Percentiles rank a stretch among this genome's conserved stretches.
Conservation (phyloP, 805 yeast genomes). For the Metschnikowia dekortorum region DNA sequence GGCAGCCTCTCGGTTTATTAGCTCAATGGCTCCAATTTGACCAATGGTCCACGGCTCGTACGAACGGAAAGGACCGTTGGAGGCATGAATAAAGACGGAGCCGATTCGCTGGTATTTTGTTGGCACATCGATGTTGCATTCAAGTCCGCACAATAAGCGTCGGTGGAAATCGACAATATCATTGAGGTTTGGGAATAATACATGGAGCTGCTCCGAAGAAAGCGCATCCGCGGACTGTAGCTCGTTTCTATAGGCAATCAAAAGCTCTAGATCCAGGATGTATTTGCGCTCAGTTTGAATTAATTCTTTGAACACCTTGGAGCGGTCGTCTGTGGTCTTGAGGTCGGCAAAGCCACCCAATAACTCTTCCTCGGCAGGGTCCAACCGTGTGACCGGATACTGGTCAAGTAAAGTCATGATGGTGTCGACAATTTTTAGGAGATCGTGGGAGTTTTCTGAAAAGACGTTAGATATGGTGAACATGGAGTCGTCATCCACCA, state of each 20-base stretch:
- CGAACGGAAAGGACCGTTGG: constrained; percentile 70
- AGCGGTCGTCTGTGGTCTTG: constrained; percentile 50
- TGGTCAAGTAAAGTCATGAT: constrained; percentile 51
- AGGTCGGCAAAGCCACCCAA: constrained; percentile 19
- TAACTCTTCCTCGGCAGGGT: constrained; percentile 6
- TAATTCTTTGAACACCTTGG: constrained; percentile 78
- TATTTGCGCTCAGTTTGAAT: constrained; percentile 89
- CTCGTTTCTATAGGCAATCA: constrained; percentile 64
- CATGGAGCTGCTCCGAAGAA: constrained; percentile 73
- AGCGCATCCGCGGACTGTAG: constrained; percentile 61
- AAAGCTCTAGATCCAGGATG: constrained; percentile 82
- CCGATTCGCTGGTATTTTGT: constrained; percentile 80
- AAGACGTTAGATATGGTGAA: constrained; percentile 90
- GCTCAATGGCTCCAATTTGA: constrained; percentile 80
- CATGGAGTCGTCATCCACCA: constrained; percentile 72
- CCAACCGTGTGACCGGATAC: constrained; percentile 1
- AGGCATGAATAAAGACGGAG: constrained; percentile 79
- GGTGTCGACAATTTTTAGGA: constrained; percentile 69
- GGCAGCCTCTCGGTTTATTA: constrained; percentile 60
- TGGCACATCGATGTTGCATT: constrained; percentile 77
- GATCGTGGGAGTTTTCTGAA: constrained; percentile 72
- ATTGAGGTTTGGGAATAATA: constrained; percentile 77
- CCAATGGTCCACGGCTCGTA: constrained; percentile 95
- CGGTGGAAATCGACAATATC: constrained; percentile 90
- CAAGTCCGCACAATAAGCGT: constrained; percentile 80